phyloP scores from a whole-genome alignment of 2,329 filamentous ascomycete genomes.

The Chaetomium sp. region DNA sequence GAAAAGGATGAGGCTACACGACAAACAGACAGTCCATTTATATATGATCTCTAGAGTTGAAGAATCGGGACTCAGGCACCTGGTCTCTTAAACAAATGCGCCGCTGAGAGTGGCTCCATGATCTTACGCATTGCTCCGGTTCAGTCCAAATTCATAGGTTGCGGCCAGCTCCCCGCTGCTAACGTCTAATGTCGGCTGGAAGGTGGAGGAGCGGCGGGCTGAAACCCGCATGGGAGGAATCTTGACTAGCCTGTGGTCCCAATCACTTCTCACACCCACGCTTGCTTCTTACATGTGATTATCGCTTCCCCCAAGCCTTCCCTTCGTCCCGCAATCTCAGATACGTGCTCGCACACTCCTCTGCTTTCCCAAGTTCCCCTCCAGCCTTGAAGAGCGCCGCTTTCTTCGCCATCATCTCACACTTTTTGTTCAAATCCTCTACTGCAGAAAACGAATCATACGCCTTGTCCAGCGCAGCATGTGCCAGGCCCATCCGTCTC shows the following conservation, averaged over 20 bases:
- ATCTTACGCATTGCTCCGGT: background rate
- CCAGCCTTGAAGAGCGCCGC: constrained; percentile 66
- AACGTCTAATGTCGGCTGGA: no score
- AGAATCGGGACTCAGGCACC: constrained; percentile 6
- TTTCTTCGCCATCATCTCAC: constrained; percentile 77
- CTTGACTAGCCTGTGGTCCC: no score
- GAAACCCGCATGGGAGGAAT: no score
- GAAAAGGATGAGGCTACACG: background rate
- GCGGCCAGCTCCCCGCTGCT: no score
- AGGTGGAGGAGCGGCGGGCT: no score
- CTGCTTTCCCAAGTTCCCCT: constrained; percentile 57
- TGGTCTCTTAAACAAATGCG: background rate
- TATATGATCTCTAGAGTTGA: constrained; percentile 29
- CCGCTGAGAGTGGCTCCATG: background rate
- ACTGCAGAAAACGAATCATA: constrained; percentile 59
- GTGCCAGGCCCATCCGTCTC: constrained; percentile 44
- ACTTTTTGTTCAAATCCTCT: constrained; percentile 63
- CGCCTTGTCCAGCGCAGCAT: constrained; percentile 56
- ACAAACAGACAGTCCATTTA: constrained; percentile 15
- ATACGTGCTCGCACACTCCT: constrained; percentile 61
- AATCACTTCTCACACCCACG: no score
- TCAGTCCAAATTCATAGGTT: background rate
- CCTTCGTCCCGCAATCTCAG: constrained; percentile 47
- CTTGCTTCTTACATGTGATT: background rate
- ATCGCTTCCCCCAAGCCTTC: background rate